Conservation (phyloP, 495 filamentous ascomycete species). For the Neurospora sublineolata region DNA sequence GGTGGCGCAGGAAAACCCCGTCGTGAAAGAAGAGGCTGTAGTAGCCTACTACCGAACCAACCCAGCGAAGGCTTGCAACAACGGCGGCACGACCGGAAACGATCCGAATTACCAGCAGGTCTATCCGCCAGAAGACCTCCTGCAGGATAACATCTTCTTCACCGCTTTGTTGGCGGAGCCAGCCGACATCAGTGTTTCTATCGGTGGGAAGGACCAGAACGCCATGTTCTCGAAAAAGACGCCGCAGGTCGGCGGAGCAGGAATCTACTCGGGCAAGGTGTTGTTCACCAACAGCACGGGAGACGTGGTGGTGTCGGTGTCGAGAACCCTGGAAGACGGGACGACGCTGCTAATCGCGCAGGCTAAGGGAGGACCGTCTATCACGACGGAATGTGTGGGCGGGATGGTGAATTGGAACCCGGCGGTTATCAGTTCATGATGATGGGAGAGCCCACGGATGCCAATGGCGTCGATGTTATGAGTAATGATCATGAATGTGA, state of each 20-base stretch:
- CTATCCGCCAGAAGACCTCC: conserved; percentile 4
- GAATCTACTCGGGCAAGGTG: conserved; percentile 14
- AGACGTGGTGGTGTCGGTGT: conserved; percentile 11
- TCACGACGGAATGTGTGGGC: background rate
- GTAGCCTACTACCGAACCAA: conserved; percentile 10
- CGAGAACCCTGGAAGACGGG: background rate
- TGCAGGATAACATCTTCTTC: conserved; percentile 15
- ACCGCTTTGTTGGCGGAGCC: conserved; percentile 11
- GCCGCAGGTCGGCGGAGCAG: conserved; percentile 3
- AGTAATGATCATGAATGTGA: background rate
- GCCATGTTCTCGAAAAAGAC: background rate
- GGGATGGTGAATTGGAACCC: background rate
- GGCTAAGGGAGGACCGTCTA: background rate
- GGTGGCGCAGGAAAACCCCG: background rate
- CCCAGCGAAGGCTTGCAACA: conserved; percentile 11
- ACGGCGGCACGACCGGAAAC: conserved; percentile 13
- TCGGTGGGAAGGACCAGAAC: conserved; percentile 8
- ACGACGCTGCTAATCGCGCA: background rate
- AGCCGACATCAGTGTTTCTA: conserved; percentile 6
- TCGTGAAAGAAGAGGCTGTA: background rate
- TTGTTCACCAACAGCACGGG: conserved; percentile 9
- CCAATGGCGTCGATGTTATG: background rate
- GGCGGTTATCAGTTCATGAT: background rate
- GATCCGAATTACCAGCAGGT: conserved; percentile 4
- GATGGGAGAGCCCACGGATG: background rate